Evolutionary conservation across 371 early-diverging fungal genomes (phyloP).

Genomic region (Mucor ambiguus): DNA sequence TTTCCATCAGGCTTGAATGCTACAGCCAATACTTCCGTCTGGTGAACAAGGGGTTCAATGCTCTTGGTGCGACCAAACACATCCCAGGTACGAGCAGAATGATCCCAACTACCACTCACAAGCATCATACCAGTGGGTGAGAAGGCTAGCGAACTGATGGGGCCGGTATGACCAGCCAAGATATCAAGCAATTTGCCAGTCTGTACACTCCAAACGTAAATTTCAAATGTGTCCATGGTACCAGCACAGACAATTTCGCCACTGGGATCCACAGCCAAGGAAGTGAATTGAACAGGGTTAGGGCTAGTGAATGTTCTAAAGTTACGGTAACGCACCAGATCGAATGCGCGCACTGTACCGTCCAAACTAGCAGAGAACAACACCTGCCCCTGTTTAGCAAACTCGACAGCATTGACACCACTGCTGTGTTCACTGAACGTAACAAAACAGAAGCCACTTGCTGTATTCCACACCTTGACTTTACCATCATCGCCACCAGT

Average conservation of each 20-base stretch:
- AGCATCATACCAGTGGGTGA: conserved; percentile 77
- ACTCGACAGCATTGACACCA: conserved; percentile 83
- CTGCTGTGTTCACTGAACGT: conserved; percentile 95
- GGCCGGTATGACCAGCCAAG: conserved; percentile 92
- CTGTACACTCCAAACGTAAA: conserved; percentile 97
- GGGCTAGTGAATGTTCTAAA: conserved; percentile 97
- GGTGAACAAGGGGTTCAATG: conserved; percentile 81
- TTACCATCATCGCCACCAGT: conserved; percentile 98
- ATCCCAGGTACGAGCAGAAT: conserved; percentile 92
- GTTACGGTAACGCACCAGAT: conserved; percentile 95
- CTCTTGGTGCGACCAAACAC: conserved; percentile 86
- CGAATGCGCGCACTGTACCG: conserved; percentile 98
- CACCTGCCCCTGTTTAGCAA: conserved; percentile 90
- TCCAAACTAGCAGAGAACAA: conserved; percentile 94
- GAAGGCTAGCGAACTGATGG: conserved; percentile 85
- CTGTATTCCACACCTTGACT: conserved; percentile 96
- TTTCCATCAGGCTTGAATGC: conserved; percentile 92
- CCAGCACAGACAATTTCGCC: conserved; percentile 98
- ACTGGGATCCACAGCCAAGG: conserved; percentile 92
- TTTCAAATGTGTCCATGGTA: conserved; percentile 93
- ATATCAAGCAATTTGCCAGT: conserved; percentile 96
- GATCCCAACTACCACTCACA: conserved; percentile 95
- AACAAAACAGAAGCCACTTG: conserved; percentile 95
- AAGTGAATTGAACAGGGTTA: conserved; percentile 93
- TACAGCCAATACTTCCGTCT: conserved; percentile 86